phyloP scores from a whole-genome alignment of 345 rosid genomes.

The Chamaenerion angustifolium region DNA sequence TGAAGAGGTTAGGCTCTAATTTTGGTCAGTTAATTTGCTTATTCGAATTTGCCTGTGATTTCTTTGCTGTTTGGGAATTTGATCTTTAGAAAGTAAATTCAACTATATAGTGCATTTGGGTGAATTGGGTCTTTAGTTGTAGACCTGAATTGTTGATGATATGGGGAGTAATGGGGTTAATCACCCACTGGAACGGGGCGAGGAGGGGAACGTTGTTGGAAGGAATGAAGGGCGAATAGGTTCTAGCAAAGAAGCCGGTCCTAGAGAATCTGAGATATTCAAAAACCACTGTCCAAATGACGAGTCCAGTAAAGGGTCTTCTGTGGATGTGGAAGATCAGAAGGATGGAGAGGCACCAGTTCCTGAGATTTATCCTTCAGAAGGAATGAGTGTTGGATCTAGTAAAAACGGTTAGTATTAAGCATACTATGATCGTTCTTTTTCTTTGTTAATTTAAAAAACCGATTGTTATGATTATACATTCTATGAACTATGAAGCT shows the following conservation, averaged over 20 bases:
- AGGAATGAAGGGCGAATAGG: constrained; percentile 12
- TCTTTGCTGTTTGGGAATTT: no score
- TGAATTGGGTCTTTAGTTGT: no score
- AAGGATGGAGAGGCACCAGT: constrained; percentile 12
- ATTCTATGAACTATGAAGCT: no score
- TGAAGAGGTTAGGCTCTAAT: no score
- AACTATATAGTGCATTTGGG: not conserved
- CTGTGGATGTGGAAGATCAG: constrained; percentile 15
- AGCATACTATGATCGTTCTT: not conserved
- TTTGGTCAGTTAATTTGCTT: no score
- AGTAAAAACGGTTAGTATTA: constrained; percentile 27
- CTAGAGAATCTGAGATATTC: constrained; percentile 2
- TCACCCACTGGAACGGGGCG: constrained; percentile 29
- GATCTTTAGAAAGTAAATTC: no score
- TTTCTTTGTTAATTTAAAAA: not conserved
- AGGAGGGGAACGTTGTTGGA: constrained; percentile 16
- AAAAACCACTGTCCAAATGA: constrained; percentile 2
- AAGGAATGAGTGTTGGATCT: constrained; percentile 13
- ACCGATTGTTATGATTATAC: no score
- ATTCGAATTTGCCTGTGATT: no score
- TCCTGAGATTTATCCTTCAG: constrained; percentile 15
- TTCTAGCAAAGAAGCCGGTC: no score
- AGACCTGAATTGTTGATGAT: constrained; percentile 6
- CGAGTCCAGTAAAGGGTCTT: not conserved
- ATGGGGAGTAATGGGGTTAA: constrained; percentile 46